Evolutionary conservation across 768 basidiomycete species (phyloP).

Genomic region (Tulasnella sp.): DNA sequence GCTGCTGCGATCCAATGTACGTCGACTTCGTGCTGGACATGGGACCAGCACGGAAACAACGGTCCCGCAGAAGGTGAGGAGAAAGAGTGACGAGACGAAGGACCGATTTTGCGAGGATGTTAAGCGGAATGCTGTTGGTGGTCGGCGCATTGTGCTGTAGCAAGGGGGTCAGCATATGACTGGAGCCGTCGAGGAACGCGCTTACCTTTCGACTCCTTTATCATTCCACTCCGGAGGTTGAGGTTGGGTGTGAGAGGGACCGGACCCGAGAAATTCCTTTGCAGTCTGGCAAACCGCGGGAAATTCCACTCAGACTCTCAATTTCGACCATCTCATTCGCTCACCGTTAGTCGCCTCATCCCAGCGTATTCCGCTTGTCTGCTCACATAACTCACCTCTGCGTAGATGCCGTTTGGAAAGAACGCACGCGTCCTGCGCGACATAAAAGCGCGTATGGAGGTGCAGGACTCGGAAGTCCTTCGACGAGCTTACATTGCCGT

Average conservation of each 20-base stretch:
- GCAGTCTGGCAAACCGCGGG: conserved; percentile 17
- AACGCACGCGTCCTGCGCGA: conserved; percentile 30
- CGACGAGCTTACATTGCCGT: conserved; percentile 90
- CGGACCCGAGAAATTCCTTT: conserved; percentile 2
- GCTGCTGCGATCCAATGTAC: neutral
- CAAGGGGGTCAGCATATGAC: neutral
- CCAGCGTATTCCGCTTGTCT: neutral
- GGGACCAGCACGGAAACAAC: conserved; percentile 76
- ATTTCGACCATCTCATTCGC: conserved; percentile 8
- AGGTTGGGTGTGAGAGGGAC: conserved; percentile 10
- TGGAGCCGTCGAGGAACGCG: neutral
- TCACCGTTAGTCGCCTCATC: neutral
- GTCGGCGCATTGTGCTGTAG: conserved; percentile 46
- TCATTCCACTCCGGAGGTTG: neutral
- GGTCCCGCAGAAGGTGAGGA: conserved; percentile 72
- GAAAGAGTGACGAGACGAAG: conserved; percentile 74
- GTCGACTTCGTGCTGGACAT: conserved; percentile 68
- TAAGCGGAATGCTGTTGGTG: conserved; percentile 41
- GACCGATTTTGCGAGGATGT: conserved; percentile 46
- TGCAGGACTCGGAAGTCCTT: conserved; percentile 70
- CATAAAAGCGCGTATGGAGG: conserved; percentile 35
- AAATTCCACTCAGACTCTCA: conserved; percentile 8
- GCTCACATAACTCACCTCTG: neutral
- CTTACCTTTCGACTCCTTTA: neutral
- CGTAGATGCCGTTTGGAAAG: conserved; percentile 24